phyloP scores from a whole-genome alignment of 2,329 filamentous ascomycete genomes.

The Stagonosporopsis cucurbitacearum region DNA sequence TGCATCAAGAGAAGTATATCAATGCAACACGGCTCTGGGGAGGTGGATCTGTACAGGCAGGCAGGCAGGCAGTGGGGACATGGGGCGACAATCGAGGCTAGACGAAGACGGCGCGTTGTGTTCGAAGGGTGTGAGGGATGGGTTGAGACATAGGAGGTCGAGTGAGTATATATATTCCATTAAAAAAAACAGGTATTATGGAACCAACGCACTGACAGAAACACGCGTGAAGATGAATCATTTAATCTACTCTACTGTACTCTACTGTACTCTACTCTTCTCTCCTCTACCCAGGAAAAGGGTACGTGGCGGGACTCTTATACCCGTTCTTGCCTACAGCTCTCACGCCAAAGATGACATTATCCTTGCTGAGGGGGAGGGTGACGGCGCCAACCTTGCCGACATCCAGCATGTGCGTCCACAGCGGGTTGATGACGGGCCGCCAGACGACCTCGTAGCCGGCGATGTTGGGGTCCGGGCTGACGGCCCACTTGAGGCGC shows the following conservation, averaged over 20 bases:
- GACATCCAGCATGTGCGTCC: constrained; percentile 58
- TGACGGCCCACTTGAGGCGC: constrained; percentile 56
- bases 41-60: too few species aligned
- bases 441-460: constrained; percentile 66
- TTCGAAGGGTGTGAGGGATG: too few species aligned
- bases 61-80: too few species aligned
- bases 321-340: constrained; percentile 59
- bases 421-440: constrained; percentile 57
- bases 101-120: too few species aligned
- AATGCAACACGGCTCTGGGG: too few species aligned
- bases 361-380: constrained; percentile 62
- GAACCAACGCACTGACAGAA: too few species aligned
- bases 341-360: constrained; percentile 64
- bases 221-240: not conserved
- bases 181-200: too few species aligned
- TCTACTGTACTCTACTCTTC: too few species aligned
- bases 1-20: too few species aligned
- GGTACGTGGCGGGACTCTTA: constrained; percentile 58
- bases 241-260: not conserved
- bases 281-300: constrained; percentile 47
- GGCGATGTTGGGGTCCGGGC: constrained; percentile 50
- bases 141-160: too few species aligned
- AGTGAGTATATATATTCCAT: too few species aligned
- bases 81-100: too few species aligned
- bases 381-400: constrained; percentile 56